These are phyloP conservation scores for Bryopsis sp. DNA, from an alignment of 139 green algal genomes.

Conservation along the genomic window DNA sequence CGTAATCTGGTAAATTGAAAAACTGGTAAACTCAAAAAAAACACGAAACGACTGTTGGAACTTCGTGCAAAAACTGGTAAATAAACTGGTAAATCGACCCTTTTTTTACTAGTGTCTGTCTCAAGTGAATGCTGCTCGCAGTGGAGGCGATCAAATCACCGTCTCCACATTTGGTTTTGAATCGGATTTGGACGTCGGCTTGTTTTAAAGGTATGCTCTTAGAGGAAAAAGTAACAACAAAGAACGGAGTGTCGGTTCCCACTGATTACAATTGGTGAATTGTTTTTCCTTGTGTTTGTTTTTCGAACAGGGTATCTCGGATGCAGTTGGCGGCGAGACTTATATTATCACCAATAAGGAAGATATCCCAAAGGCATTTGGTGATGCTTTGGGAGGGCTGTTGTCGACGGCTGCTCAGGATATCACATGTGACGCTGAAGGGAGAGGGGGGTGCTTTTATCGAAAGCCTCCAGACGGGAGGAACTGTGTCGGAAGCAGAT, in stretches of 20 bases:
- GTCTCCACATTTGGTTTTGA: neutral
- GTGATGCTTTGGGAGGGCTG: slow-evolving; percentile 10
- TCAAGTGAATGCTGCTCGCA: too few species aligned
- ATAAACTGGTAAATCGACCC: too few species aligned
- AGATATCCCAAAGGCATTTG: slow-evolving; percentile 13
- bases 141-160: neutral
- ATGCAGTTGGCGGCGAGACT: neutral
- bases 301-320: neutral
- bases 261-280: neutral
- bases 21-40: too few species aligned
- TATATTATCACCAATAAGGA: slow-evolving; percentile 7
- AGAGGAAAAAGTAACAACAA: neutral
- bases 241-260: neutral
- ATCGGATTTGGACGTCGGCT: neutral
- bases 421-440: neutral
- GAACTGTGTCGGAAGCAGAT: neutral
- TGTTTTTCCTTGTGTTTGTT: neutral
- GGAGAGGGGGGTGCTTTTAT: slow-evolving; percentile 1
- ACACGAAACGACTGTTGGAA: too few species aligned
- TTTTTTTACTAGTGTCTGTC: too few species aligned
- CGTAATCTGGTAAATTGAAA: too few species aligned
- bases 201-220: neutral
- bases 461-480: neutral
- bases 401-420: neutral
- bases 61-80: too few species aligned